phyloP scores from a whole-genome alignment of 2,329 filamentous ascomycete genomes.

The Penicillium verrucosum region DNA sequence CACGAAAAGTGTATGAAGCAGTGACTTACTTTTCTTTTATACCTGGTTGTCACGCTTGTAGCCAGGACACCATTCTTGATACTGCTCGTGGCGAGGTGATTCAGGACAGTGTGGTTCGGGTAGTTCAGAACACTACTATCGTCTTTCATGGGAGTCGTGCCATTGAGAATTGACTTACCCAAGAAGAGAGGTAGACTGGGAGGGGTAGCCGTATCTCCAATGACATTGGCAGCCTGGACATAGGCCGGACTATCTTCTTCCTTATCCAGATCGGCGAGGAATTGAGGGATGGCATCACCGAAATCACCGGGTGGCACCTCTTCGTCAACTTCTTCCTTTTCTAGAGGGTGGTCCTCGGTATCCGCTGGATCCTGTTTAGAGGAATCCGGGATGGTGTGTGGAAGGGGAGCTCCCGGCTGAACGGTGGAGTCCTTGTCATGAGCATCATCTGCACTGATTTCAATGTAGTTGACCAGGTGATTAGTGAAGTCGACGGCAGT shows the following conservation, averaged over 20 bases:
- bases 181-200: constrained; percentile 86
- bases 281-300: constrained; percentile 72
- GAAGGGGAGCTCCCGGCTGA: constrained; percentile 42
- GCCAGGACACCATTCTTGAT: constrained; percentile 96
- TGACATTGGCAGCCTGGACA: constrained; percentile 69
- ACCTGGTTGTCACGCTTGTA: constrained; percentile 94
- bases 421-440: constrained; percentile 37
- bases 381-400: constrained; percentile 43
- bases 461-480: constrained; percentile 97
- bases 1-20: neutral
- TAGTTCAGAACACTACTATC: constrained; percentile 96
- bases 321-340: constrained; percentile 53
- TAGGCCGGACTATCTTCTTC: constrained; percentile 74
- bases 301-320: constrained; percentile 59
- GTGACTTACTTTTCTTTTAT: constrained; percentile 70
- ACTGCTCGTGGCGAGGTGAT: constrained; percentile 94
- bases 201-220: constrained; percentile 76
- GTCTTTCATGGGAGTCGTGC: constrained; percentile 87
- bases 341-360: constrained; percentile 13
- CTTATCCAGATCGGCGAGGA: constrained; percentile 79
- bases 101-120: constrained; percentile 95
- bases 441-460: constrained; percentile 76
- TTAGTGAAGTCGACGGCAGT: constrained; percentile 98
- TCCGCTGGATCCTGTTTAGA: constrained; percentile 38
- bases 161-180: constrained; percentile 91